Evolutionary conservation across 169 alveolate species (phyloP).

Genomic region (Plasmodium fragile): DNA sequence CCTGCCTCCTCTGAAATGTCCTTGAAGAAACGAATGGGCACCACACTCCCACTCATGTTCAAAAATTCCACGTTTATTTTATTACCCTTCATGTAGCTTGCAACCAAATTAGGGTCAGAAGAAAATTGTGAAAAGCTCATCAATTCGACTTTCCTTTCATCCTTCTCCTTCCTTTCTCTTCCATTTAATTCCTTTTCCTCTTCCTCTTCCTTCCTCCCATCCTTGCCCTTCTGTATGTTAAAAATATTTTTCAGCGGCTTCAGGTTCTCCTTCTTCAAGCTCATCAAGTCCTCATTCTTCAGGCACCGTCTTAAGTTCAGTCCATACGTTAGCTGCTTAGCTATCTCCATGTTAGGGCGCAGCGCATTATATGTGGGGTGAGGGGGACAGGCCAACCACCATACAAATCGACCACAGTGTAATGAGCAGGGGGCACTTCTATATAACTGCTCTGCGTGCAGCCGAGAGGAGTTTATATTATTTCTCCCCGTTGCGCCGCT

Average conservation of each 20-base stretch:
- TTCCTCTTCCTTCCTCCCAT: not conserved
- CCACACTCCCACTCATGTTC: constrained; percentile 11
- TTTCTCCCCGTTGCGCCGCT: not conserved
- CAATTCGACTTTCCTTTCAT: not conserved
- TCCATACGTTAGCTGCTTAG: constrained; percentile 38
- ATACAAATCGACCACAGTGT: not conserved
- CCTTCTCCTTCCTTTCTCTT: not conserved
- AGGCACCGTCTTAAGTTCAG: constrained; percentile 25
- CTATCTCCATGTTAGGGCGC: constrained; percentile 44
- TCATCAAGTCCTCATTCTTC: constrained; percentile 27
- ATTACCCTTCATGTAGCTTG: constrained; percentile 37
- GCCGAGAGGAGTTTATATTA: not conserved
- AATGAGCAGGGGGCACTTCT: not conserved
- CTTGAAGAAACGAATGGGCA: constrained; percentile 52
- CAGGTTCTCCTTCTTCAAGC: constrained; percentile 58
- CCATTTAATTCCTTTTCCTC: not conserved
- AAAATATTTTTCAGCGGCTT: constrained; percentile 63
- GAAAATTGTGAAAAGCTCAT: constrained; percentile 14
- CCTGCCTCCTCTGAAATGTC: constrained; percentile 15
- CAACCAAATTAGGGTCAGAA: constrained; percentile 10
- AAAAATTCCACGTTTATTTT: constrained; percentile 58
- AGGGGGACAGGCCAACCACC: too few relatives aligned
- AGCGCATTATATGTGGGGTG: not conserved
- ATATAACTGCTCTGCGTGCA: not conserved
- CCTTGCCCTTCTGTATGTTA: not conserved